A percentile compares a stretch with the other conserved stretches of the same genome.
Evolutionary conservation across 2,329 filamentous ascomycete genomes (phyloP).

Genomic region (Curvularia eragrostidis): DNA sequence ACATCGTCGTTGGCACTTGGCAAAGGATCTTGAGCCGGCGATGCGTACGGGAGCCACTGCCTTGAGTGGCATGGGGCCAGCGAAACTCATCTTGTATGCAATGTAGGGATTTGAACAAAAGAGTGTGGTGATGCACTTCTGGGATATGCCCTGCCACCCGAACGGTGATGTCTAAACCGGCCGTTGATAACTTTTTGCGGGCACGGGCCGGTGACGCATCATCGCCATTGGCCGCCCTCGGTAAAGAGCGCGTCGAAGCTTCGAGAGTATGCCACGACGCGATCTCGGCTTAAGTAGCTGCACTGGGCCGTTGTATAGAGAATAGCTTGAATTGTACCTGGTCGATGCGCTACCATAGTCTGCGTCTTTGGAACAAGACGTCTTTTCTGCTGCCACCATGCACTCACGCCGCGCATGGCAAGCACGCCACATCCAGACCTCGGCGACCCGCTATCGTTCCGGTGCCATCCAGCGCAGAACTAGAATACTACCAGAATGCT

Average conservation of each 20-base stretch:
- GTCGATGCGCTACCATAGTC: constrained; percentile 1
- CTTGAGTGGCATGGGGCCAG: constrained; percentile 45
- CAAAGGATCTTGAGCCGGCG: constrained; percentile 32
- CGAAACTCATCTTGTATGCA: constrained; percentile 45
- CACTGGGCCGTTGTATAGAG: constrained; percentile 1
- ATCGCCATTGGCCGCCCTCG: constrained; percentile 16
- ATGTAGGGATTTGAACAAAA: constrained; percentile 10
- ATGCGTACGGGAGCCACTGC: constrained; percentile 43
- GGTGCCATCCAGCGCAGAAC: constrained; percentile 3
- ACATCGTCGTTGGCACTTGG: constrained; percentile 41
- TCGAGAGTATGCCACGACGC: constrained; percentile 18
- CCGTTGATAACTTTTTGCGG: constrained; percentile 26
- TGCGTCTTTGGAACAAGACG: background rate
- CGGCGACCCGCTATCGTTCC: constrained; percentile 5
- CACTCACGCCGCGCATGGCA: background rate
- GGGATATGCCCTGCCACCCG: constrained; percentile 9
- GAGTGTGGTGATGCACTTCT: constrained; percentile 23
- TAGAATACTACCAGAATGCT: constrained; percentile 14
- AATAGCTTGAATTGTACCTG: constrained; percentile 2
- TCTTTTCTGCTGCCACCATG: constrained; percentile 2
- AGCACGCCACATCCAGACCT: constrained; percentile 2
- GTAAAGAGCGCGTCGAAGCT: constrained; percentile 19
- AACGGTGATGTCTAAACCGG: constrained; percentile 7
- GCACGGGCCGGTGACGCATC: constrained; percentile 21
- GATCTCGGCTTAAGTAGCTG: constrained; percentile 1